Evolutionary conservation across 305 asterid genomes (phyloP).

Genomic region (Fraxinus greggii): DNA sequence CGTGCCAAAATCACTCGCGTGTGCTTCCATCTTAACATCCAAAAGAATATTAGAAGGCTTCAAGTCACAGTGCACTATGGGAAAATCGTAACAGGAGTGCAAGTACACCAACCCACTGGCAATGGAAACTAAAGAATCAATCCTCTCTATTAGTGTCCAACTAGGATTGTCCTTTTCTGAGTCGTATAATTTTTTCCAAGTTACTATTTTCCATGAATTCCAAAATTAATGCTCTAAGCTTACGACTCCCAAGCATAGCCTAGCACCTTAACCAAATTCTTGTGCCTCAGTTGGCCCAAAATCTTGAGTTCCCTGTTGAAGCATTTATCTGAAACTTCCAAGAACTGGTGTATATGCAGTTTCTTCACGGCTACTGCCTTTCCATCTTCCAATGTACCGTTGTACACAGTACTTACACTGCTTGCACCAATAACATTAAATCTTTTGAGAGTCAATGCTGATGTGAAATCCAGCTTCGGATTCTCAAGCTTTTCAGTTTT

Average conservation of each 20-base stretch:
- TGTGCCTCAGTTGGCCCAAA: conserved; percentile 59
- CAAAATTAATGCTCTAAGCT: conserved; percentile 60
- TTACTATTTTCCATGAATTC: conserved; percentile 84
- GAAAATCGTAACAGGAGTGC: conserved; percentile 73
- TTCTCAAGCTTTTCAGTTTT: conserved; percentile 8
- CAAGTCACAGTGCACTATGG: conserved; percentile 81
- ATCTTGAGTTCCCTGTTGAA: conserved; percentile 68
- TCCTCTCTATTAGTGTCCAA: conserved; percentile 45
- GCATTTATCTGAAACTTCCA: conserved; percentile 58
- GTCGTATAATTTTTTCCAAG: conserved; percentile 56
- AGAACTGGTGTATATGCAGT: conserved; percentile 51
- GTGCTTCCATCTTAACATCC: conserved; percentile 57
- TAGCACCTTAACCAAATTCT: conserved; percentile 65
- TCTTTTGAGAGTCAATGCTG: conserved; percentile 48
- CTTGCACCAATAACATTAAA: conserved; percentile 71
- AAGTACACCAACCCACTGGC: conserved; percentile 60
- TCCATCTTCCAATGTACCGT: conserved; percentile 51
- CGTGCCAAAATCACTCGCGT: conserved; percentile 84
- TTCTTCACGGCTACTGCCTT: conserved; percentile 59
- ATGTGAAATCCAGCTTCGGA: conserved; percentile 24
- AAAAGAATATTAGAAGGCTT: conserved; percentile 85
- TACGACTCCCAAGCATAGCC: conserved; percentile 89
- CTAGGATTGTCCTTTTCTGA: conserved; percentile 10
- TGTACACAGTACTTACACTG: conserved; percentile 72
- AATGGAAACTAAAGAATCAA: conserved; percentile 58